Evolutionary conservation across 2,329 filamentous ascomycete genomes (phyloP).

Genomic region (Penicillium psychrosexuale): DNA sequence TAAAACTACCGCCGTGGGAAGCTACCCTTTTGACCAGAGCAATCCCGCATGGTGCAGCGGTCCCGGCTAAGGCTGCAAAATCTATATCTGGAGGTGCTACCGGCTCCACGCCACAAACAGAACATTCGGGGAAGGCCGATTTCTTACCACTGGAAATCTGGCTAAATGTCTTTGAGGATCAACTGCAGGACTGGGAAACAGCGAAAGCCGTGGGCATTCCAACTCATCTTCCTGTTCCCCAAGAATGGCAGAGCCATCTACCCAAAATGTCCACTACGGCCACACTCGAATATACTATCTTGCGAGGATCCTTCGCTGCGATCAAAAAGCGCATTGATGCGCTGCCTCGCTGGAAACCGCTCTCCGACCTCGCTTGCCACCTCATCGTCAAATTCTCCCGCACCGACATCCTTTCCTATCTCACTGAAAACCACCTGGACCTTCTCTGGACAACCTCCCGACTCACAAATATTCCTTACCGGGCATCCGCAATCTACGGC

Average conservation of each 20-base stretch:
- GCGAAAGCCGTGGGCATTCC: constrained; percentile 77
- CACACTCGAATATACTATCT: constrained; percentile 79
- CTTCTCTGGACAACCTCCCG: constrained; percentile 86
- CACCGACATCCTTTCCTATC: constrained; percentile 70
- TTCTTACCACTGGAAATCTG: constrained; percentile 79
- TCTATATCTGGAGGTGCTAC: constrained; percentile 39
- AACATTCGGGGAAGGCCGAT: constrained; percentile 21
- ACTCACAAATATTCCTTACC: constrained; percentile 76
- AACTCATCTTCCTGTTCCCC: constrained; percentile 69
- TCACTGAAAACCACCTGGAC: constrained; percentile 65
- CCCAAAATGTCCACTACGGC: constrained; percentile 65
- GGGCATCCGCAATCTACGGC: constrained; percentile 82
- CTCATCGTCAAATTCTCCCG: constrained; percentile 90
- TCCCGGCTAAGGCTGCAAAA: constrained; percentile 6
- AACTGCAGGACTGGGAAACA: constrained; percentile 85
- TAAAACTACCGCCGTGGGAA: constrained; percentile 26
- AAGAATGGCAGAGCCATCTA: constrained; percentile 66
- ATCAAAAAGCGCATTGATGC: constrained; percentile 71
- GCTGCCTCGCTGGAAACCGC: constrained; percentile 65
- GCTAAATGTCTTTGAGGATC: constrained; percentile 76
- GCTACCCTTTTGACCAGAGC: constrained; percentile 11
- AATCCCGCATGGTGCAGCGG: constrained; percentile 12
- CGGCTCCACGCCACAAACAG: constrained; percentile 20
- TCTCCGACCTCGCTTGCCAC: constrained; percentile 79
- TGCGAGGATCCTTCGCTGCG: constrained; percentile 66